Conservation (phyloP, 2,329 filamentous ascomycete genomes). For the Corynespora cassiicola region DNA sequence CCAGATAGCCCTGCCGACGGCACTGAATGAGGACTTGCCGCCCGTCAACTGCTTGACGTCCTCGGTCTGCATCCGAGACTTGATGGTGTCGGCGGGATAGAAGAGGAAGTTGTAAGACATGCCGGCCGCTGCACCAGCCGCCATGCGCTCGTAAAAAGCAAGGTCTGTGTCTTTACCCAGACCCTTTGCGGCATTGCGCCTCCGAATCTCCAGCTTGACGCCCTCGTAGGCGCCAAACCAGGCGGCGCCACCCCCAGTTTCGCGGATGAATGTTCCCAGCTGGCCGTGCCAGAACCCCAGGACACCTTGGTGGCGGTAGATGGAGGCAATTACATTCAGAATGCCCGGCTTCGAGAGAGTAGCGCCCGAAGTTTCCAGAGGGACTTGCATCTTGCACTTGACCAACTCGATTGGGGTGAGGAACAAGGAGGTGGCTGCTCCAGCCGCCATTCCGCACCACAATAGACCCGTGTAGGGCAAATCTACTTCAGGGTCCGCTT, state of each 20-base stretch:
- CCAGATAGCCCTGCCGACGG: slow-evolving; percentile 78
- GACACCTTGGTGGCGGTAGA: slow-evolving; percentile 83
- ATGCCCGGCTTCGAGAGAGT: slow-evolving; percentile 64
- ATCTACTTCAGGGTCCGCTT: slow-evolving; percentile 52
- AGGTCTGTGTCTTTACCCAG: slow-evolving; percentile 62
- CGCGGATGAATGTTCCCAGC: slow-evolving; percentile 88
- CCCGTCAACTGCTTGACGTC: slow-evolving; percentile 65
- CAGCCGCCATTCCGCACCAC: slow-evolving; percentile 83
- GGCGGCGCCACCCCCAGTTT: slow-evolving; percentile 89
- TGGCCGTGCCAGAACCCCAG: slow-evolving; percentile 95
- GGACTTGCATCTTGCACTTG: slow-evolving; percentile 98
- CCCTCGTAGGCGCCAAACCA: slow-evolving; percentile 75
- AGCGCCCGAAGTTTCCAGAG: slow-evolving; percentile 48
- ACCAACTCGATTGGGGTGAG: slow-evolving; percentile 96
- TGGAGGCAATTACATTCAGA: slow-evolving; percentile 73
- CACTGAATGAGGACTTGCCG: slow-evolving; percentile 71
- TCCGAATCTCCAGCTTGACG: slow-evolving; percentile 69
- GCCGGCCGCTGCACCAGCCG: slow-evolving; percentile 85
- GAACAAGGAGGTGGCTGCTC: slow-evolving; percentile 86
- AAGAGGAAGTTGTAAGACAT: slow-evolving; percentile 97
- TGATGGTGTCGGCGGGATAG: slow-evolving; percentile 97
- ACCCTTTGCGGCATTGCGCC: too few species aligned
- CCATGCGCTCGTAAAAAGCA: slow-evolving; percentile 84
- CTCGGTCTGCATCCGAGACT: slow-evolving; percentile 93
- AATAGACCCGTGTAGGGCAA: slow-evolving; percentile 79